These are phyloP conservation scores for Teunomyces lycoperdinae DNA, from an alignment of 805 yeast genomes.

Conservation along the genomic window DNA sequence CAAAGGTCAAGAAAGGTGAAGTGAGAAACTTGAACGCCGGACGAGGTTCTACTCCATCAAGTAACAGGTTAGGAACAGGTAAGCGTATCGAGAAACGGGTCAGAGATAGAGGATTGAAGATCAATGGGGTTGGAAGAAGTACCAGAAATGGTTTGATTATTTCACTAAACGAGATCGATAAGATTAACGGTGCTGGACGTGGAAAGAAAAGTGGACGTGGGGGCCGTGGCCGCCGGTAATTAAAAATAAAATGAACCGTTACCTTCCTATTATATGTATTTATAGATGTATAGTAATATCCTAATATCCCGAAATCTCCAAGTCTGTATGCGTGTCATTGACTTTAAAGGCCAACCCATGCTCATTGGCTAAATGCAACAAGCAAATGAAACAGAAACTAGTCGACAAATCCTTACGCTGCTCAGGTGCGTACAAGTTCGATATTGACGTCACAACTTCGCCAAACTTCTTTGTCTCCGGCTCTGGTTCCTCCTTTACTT, in stretches of 20 bases:
- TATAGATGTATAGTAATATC: slow-evolving; percentile 1
- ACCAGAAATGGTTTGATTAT: slow-evolving; percentile 78
- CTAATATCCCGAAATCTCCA: slow-evolving; percentile 21
- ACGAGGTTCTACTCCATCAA: slow-evolving; percentile 48
- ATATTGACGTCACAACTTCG: slow-evolving; percentile 47
- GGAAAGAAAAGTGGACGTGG: slow-evolving; percentile 9
- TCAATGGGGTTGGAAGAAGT: slow-evolving; percentile 69
- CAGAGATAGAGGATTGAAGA: slow-evolving; percentile 77
- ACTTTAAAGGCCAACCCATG: slow-evolving; percentile 62
- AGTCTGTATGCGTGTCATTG: slow-evolving; percentile 40
- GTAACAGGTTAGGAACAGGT: slow-evolving; percentile 51
- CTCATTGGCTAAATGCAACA: slow-evolving; percentile 84
- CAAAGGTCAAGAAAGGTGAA: slow-evolving; percentile 67
- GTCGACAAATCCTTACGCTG: slow-evolving; percentile 71
- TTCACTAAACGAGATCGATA: slow-evolving; percentile 63
- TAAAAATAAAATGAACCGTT: background rate
- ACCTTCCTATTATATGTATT: background rate
- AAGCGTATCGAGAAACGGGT: slow-evolving; percentile 34
- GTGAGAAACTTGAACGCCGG: slow-evolving; percentile 56
- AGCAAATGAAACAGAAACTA: slow-evolving; percentile 79
- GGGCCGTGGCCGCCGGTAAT: background rate
- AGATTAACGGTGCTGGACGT: slow-evolving; percentile 22
- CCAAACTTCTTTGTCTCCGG: slow-evolving; percentile 25
- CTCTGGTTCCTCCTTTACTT: background rate
- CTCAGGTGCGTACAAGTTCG: slow-evolving; percentile 51